These are phyloP conservation scores for Coprinopsis cinerea DNA, from an alignment of 768 basidiomycete species.

Conservation along the genomic window DNA sequence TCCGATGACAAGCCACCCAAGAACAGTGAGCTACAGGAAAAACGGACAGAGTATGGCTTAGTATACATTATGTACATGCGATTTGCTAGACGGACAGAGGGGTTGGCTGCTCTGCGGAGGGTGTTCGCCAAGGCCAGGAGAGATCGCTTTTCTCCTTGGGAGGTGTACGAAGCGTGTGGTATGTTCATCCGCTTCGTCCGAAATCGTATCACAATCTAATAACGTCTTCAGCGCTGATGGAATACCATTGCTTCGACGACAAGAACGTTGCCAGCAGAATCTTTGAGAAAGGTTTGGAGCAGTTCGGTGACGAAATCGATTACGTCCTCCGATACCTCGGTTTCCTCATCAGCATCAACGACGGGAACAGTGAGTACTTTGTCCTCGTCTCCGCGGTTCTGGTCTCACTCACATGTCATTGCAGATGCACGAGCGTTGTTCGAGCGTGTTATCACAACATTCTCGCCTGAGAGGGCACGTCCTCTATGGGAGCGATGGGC, in stretches of 20 bases:
- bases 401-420: constrained; percentile 9
- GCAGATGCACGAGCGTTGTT: constrained; percentile 94
- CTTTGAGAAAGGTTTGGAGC: constrained; percentile 88
- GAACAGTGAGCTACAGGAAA: constrained; percentile 48
- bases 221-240: constrained; percentile 68
- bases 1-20: constrained; percentile 51
- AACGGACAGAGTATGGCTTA: constrained; percentile 66
- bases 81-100: constrained; percentile 84
- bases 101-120: constrained; percentile 68
- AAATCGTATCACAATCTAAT: neutral
- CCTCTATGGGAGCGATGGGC: constrained; percentile 97
- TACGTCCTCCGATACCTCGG: constrained; percentile 86
- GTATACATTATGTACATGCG: constrained; percentile 92
- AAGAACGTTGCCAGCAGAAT: constrained; percentile 79
- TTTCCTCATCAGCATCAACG: constrained; percentile 92
- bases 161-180: constrained; percentile 93
- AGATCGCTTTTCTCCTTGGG: constrained; percentile 76
- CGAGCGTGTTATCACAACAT: constrained; percentile 77
- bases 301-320: constrained; percentile 75
- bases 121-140: constrained; percentile 82
- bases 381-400: constrained; percentile 1
- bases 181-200: constrained; percentile 9
- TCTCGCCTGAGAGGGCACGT: constrained; percentile 71
- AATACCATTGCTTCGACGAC: constrained; percentile 85
- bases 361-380: constrained; percentile 75